A percentile compares a stretch with the other conserved stretches of the same genome.
Conservation (phyloP, 345 rosid species). For the Corymbia maculata region DNA sequence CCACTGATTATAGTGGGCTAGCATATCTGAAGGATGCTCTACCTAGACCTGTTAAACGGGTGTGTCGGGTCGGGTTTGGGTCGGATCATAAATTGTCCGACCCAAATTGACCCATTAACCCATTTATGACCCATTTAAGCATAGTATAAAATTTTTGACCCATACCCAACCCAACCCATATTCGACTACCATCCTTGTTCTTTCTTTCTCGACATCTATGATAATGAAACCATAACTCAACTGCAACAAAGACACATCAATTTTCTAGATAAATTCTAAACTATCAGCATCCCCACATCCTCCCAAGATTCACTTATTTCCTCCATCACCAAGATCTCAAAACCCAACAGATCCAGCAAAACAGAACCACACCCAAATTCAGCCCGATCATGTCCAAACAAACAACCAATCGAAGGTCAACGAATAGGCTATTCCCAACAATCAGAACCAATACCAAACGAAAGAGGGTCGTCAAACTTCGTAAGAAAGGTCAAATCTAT, state of each 20-base stretch:
- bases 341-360: neutral
- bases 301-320: neutral
- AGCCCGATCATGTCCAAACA: neutral
- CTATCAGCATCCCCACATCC: neutral
- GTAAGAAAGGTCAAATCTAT: neutral
- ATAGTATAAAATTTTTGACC: no score
- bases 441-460: neutral
- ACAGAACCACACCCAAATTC: neutral
- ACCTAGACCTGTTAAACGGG: no score
- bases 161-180: no score
- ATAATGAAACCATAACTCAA: neutral
- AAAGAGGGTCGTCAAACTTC: neutral
- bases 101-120: no score
- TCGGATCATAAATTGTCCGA: no score
- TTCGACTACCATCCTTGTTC: neutral
- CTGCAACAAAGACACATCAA: neutral
- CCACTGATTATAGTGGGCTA: conserved; percentile 82
- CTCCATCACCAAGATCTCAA: neutral
- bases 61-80: no score
- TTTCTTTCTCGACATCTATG: neutral
- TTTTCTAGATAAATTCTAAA: neutral
- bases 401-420: neutral
- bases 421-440: neutral
- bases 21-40: conserved; percentile 85
- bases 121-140: no score